Base-by-base conservation (phyloP, 305 asterid species). In the Vinca major region DNA sequence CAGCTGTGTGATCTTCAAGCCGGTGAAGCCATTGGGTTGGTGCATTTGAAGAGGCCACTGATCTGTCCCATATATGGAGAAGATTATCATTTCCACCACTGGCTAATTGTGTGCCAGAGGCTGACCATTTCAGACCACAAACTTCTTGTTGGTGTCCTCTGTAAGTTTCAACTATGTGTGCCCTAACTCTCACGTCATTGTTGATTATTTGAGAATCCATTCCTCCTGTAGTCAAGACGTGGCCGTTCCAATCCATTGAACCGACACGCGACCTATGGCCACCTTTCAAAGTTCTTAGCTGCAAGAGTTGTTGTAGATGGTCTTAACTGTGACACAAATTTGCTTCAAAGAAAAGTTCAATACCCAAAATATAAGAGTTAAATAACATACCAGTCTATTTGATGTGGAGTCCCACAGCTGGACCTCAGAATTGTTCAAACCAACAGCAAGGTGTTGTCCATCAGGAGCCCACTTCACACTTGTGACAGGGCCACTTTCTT, bases 391-490 rank as follows among this genome's bases (percentile, higher is more conserved):
- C 79, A 85, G 78, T 76, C 78, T 78, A 74, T 83, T 83, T 21
- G 92, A 68, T 4, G 95, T 72, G 10, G 92, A 73, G 79, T 88
- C 97, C 97, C 96, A 90, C 64, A 88, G 85, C 86, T 88, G 97
- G 54, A 90, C 88, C 17, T 88, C 90, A 3, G 91, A 89, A 77
- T 82, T 88, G 77, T 86, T 88, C 65, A 86, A 70, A 57, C 96
- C 97, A 80, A 88, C 80, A 63, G 95, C 90, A 45, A 87, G 71
- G 56, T 91, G 92, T 62, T 67, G 82, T 16, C 95, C 97, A 52
- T 90, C 96, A n/a, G 96, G 96, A 76, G 95, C 97, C 92, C 95
- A 90, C 77, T 80, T 89, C 52, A 90, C 83, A 66, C 97, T 90
- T 4, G 96, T 88, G 53, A 89, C 86, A 0, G 95, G 95, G 39